Conservation (phyloP, 495 filamentous ascomycete species). For the Podospora fimiseda region DNA sequence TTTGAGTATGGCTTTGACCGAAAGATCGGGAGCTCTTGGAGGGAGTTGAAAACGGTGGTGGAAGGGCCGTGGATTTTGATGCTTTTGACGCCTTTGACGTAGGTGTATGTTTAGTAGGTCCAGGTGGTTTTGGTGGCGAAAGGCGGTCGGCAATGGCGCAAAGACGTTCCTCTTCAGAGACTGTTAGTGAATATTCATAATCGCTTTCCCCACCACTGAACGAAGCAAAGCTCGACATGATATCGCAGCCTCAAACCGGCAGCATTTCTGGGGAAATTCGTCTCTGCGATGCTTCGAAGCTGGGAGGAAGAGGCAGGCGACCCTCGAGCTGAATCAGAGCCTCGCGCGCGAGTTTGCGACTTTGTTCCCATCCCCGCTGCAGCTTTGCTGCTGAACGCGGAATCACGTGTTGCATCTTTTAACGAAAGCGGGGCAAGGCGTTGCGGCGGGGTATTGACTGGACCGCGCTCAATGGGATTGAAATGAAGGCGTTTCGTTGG, state of each 20-base stretch:
- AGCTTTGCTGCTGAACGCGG: not conserved
- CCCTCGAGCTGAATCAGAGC: not conserved
- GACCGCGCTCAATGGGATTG: no score
- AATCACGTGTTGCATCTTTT: not conserved
- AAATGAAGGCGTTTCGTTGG: no score
- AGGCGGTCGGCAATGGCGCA: slow-evolving; percentile 16
- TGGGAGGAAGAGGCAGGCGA: no score
- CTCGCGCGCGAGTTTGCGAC: not conserved
- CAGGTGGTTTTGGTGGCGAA: slow-evolving; percentile 6
- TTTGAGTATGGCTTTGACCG: not conserved
- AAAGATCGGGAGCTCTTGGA: not conserved
- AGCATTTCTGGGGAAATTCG: no score
- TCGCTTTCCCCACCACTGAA: slow-evolving; percentile 45
- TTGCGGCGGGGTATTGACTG: no score
- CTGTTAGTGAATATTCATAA: slow-evolving; percentile 67
- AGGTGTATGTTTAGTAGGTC: not conserved
- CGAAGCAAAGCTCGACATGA: slow-evolving; percentile 17
- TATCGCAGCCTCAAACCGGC: no score
- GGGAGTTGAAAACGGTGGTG: not conserved
- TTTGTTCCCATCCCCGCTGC: not conserved
- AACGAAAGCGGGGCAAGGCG: not conserved
- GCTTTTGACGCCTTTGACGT: not conserved
- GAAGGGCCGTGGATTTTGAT: not conserved
- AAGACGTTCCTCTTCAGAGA: slow-evolving; percentile 48
- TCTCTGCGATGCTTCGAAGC: no score